Evolutionary conservation across 2,329 filamentous ascomycete genomes (phyloP).

Genomic region (Cordyceps farinosa): DNA sequence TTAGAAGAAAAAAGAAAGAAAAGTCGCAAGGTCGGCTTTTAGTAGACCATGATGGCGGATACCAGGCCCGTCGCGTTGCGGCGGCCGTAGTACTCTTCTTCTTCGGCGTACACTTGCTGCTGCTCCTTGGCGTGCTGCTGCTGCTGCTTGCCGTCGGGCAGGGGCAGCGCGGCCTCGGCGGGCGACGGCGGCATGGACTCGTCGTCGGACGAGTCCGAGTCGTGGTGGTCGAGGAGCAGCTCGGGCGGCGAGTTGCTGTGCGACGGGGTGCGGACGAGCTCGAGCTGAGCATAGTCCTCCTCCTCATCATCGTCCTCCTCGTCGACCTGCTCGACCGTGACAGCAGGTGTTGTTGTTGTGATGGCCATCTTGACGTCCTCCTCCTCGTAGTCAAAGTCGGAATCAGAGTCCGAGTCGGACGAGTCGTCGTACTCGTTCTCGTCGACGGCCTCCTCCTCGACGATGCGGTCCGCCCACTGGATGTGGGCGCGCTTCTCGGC

Average conservation of each 20-base stretch:
- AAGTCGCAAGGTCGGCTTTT: slow-evolving; percentile 25
- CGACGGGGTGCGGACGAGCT: slow-evolving; percentile 65
- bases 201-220: slow-evolving; percentile 67
- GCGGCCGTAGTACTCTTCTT: slow-evolving; percentile 52
- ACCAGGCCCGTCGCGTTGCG: slow-evolving; percentile 50
- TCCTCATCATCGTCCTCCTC: slow-evolving; percentile 49
- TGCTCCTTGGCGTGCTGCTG: slow-evolving; percentile 48
- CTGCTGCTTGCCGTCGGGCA: slow-evolving; percentile 39
- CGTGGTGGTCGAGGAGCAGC: slow-evolving; percentile 63
- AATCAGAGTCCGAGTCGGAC: slow-evolving; percentile 46
- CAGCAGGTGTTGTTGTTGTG: slow-evolving; percentile 41
- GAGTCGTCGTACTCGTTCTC: slow-evolving; percentile 62
- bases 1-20: slow-evolving; percentile 7
- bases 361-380: slow-evolving; percentile 53
- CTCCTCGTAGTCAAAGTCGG: slow-evolving; percentile 48
- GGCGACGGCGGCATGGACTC: slow-evolving; percentile 76
- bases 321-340: slow-evolving; percentile 36
- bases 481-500: slow-evolving; percentile 64
- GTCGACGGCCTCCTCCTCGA: slow-evolving; percentile 43
- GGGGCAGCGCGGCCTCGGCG: slow-evolving; percentile 53
- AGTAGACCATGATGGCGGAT: slow-evolving; percentile 57
- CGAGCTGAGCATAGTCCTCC: slow-evolving; percentile 62
- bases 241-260: slow-evolving; percentile 65
- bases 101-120: slow-evolving; percentile 41
- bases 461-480: slow-evolving; percentile 80